Base-by-base conservation (phyloP, 1,139 yeast species). In the Yamadazyma aaseri region DNA sequence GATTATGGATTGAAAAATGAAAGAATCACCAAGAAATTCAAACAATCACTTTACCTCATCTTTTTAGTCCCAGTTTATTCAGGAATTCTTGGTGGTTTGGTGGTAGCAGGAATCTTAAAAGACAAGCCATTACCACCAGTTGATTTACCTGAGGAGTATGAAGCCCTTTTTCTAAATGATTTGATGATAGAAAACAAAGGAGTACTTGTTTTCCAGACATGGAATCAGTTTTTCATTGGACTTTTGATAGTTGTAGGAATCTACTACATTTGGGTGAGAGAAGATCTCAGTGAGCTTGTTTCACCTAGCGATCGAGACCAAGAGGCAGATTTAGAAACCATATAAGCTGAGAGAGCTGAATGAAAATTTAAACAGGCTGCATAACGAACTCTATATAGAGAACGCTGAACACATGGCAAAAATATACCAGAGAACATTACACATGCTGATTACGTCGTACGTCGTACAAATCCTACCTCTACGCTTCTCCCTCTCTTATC, bases 31-130 rank as follows among this genome's bases (percentile, higher is more conserved):
- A 40, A 39, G n/a, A 54, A 69, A 3, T 65, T 61, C 39, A 53
- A 51, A 34, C 47, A 46, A 26, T 62, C 70, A 1, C 46, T 65
- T 12, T 34, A 49, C 13, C 49, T 61, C 17, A 55, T 65, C 15
- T 55, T 63, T 32, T 46, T 61, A 1, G 38, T 61, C 13, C 71
- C 71, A 2, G 7, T 58, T 2, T 32, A 57, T 13, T 38, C 45
- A 2, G 37, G 36, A 2, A 10, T 53, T 2, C 33, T 43, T 8
- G 25, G 20, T 17, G 34, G 34, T 6, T 3, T 37, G n/a, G 17
- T 31, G 3, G 13, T 26, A 6, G 26, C 18, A 20, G 12, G 15
- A 3, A 13, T 15, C n/a, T 25, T 18, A n/a, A 6, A 30, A 6
- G 28, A 28, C 23, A n/a, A n/a, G n/a, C n/a, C n/a, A n/a, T n/a